These are phyloP conservation scores for Leccinum rimulosum DNA, from an alignment of 768 basidiomycete genomes.

Conservation along the genomic window DNA sequence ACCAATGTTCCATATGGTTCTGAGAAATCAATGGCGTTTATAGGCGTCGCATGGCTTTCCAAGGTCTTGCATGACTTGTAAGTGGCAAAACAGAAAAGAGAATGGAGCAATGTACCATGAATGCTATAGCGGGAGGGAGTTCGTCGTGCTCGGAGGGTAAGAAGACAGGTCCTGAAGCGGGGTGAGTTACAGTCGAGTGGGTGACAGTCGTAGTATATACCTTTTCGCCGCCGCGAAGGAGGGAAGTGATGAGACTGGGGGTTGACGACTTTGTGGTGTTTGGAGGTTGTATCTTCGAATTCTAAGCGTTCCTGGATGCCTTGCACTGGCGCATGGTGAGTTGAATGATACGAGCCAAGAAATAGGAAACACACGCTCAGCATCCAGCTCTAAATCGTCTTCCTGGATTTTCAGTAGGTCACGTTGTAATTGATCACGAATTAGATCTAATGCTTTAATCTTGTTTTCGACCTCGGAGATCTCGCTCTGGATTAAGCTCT, in stretches of 20 bases:
- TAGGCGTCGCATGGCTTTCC: conserved; percentile 73
- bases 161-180: conserved; percentile 78
- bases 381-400: conserved; percentile 95
- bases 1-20: conserved; percentile 96
- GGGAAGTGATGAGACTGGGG: conserved; percentile 15
- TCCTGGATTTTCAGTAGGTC: conserved; percentile 87
- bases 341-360: neutral
- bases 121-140: conserved; percentile 89
- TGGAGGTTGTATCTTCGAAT: conserved; percentile 53
- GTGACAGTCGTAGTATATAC: conserved; percentile 5
- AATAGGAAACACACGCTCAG: conserved; percentile 68
- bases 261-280: conserved; percentile 20
- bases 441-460: conserved; percentile 80
- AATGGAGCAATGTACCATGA: conserved; percentile 66
- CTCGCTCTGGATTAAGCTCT: conserved; percentile 86
- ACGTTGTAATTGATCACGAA: conserved; percentile 75
- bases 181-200: conserved; percentile 5
- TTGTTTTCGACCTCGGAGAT: conserved; percentile 87
- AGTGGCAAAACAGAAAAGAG: neutral
- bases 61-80: conserved; percentile 59
- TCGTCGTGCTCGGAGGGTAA: conserved; percentile 97
- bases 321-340: conserved; percentile 54
- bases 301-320: conserved; percentile 84
- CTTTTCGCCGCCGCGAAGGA: conserved; percentile 35
- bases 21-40: conserved; percentile 90